Conservation (phyloP, 202 grass and related monocot species). For the Sporobolus alterniflorus region DNA sequence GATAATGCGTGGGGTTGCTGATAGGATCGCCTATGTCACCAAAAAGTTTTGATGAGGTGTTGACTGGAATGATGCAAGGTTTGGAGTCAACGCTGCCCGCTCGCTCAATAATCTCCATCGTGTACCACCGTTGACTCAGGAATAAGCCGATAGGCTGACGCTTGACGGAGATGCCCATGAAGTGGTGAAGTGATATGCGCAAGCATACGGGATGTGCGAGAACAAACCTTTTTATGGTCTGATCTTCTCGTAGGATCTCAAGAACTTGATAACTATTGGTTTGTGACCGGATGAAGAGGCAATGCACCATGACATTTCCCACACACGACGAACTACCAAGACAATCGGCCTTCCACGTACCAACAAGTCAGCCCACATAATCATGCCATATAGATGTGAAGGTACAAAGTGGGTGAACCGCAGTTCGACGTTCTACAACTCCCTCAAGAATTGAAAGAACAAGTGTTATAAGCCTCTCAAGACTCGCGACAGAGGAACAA, state of each 20-base stretch:
- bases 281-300: background rate
- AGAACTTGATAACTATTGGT: background rate
- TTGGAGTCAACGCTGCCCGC: no score
- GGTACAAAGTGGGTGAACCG: slow-evolving; percentile 10
- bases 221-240: background rate
- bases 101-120: no score
- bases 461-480: slow-evolving; percentile 14
- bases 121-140: no score
- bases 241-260: background rate
- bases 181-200: no score
- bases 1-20: no score
- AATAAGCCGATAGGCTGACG: no score
- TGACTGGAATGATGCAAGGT: no score
- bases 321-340: background rate
- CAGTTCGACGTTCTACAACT: slow-evolving; percentile 12
- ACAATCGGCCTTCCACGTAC: slow-evolving; percentile 5
- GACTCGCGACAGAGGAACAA: background rate
- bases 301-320: background rate
- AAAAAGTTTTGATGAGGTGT: no score
- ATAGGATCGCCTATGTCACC: no score
- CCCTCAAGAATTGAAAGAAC: slow-evolving; percentile 12
- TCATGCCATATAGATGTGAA: background rate
- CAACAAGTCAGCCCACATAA: background rate
- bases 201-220: no score
- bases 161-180: no score